Evolutionary conservation across 768 basidiomycete genomes (phyloP).

Genomic region (Psilocybe subaeruginosa): DNA sequence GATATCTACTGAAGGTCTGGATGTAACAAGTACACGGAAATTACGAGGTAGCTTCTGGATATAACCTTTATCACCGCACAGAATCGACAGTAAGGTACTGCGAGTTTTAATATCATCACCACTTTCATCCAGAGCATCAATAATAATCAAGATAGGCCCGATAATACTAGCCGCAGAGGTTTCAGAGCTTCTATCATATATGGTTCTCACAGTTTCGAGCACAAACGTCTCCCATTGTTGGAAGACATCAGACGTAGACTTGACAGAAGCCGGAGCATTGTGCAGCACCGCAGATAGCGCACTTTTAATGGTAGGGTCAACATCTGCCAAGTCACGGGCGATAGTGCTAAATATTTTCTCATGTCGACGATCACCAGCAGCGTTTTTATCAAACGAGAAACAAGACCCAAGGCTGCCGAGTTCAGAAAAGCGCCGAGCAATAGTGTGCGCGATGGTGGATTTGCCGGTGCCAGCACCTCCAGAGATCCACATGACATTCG

Average conservation of each 20-base stretch:
- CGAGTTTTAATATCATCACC: slow-evolving; percentile 19
- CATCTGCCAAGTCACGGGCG: slow-evolving; percentile 29
- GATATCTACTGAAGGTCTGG: slow-evolving; percentile 32
- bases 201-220: slow-evolving; percentile 6
- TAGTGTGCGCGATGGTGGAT: slow-evolving; percentile 36
- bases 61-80: slow-evolving; percentile 9
- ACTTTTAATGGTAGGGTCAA: slow-evolving; percentile 9
- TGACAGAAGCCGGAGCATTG: slow-evolving; percentile 4
- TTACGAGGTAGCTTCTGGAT: slow-evolving; percentile 25
- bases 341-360: slow-evolving; percentile 34
- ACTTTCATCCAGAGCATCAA: slow-evolving; percentile 42
- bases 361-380: slow-evolving; percentile 20
- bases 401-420: slow-evolving; percentile 30
- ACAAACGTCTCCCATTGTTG: slow-evolving; percentile 23
- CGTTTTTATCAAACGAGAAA: slow-evolving; percentile 32
- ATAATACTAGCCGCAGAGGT: slow-evolving; percentile 1
- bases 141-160: slow-evolving; percentile 27
- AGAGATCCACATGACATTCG: not conserved
- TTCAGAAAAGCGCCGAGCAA: slow-evolving; percentile 25
- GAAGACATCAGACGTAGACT: slow-evolving; percentile 8
- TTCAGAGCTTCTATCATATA: not conserved
- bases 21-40: slow-evolving; percentile 35
- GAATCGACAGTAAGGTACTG: slow-evolving; percentile 21
- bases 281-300: slow-evolving; percentile 5
- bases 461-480: slow-evolving; percentile 30